A percentile compares a stretch with the other conserved stretches of the same genome.
Conservation (phyloP, 225 moss, liverwort and hornwort species). For the Sphagnum tenellum region DNA sequence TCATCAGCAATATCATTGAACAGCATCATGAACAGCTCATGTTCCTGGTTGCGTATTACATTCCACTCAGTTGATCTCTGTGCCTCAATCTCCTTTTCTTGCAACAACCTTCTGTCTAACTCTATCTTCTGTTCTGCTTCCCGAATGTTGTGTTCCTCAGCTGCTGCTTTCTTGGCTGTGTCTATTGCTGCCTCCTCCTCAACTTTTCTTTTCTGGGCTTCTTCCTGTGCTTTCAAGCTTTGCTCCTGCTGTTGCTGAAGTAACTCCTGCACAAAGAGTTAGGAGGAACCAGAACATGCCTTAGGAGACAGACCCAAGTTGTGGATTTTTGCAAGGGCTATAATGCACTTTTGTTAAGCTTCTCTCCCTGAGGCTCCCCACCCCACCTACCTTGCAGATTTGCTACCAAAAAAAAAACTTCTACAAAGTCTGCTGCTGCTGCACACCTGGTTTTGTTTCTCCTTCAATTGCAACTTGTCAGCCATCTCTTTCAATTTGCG, state of each 20-base stretch:
- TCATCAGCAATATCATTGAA: slow-evolving; percentile 21
- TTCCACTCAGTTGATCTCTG: slow-evolving; percentile 3
- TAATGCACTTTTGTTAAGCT: too few relatives aligned
- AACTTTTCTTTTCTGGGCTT: slow-evolving; percentile 10
- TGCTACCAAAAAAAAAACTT: too few relatives aligned
- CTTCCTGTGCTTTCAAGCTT: slow-evolving; percentile 8
- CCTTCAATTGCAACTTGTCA: slow-evolving; percentile 10
- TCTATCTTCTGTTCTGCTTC: slow-evolving; percentile 16
- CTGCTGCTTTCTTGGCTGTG: background rate
- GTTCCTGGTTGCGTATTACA: slow-evolving; percentile 23
- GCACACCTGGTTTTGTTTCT: slow-evolving; percentile 25
- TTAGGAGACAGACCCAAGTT: too few relatives aligned
- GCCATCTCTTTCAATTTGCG: slow-evolving; percentile 24
- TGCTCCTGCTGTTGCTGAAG: slow-evolving; percentile 11
- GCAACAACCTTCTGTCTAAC: slow-evolving; percentile 11
- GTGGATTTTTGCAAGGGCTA: too few relatives aligned
- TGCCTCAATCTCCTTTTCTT: slow-evolving; percentile 13
- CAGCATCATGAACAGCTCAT: slow-evolving; percentile 37
- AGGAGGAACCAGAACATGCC: too few relatives aligned
- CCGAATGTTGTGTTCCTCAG: slow-evolving; percentile 1
- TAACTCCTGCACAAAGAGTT: slow-evolving; percentile 4
- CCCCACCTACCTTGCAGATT: too few relatives aligned
- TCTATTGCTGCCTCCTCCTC: slow-evolving; percentile 4
- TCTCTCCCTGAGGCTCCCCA: too few relatives aligned
- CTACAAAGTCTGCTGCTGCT: background rate